Base-by-base conservation (phyloP, 352 stramenopile species). In the Globisporangium cylindrosporum region DNA sequence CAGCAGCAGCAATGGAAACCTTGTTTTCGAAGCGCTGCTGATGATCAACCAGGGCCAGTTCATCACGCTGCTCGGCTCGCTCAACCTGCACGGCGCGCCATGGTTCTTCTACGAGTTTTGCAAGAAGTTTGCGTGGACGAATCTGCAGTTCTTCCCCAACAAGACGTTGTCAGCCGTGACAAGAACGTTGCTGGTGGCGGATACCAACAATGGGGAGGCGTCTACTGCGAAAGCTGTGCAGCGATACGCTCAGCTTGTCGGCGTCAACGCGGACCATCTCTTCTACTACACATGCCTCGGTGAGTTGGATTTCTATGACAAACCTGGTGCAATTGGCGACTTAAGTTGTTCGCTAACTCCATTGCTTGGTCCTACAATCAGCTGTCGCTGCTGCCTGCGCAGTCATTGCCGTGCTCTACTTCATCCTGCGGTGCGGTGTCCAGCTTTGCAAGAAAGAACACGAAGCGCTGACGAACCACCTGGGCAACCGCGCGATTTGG, bases 281-380 rank as follows among this genome's bases (percentile, higher is more conserved):
- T 86, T 88, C 57, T 83, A 80, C 67, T 86, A 85, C 72, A 85
- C 78, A 4, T 66, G 78, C 15, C 36, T 82, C 1, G 67, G 71
- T 76, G 41, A n/a, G 62, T 49, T 4, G 51, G 3, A n/a, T 9
- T 43, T 15, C 15, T 4, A 32, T 14, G 54, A 24, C 22, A 20
- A 55, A 25, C 6, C n/a, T 46, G 3, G 12, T 46, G 15, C 38
- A 12, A 43, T 3, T 48, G 12, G 3, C 10, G 4, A 15, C 10
- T 7, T 43, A 9, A 38, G 3, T 67, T 46, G 20, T 20, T 29
- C 1, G 7, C 54, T 59, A 32, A 59, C 27, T 22, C 25, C 4
- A 2, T 55, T 12, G 7, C 34, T 46, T 3, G 25, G 7, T 53
- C 3, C 5, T 57, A 55, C 43, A n/a, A 8, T 22, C 32, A 63